Base-by-base conservation (phyloP, 345 rosid genomes). In the Populus tremula region DNA sequence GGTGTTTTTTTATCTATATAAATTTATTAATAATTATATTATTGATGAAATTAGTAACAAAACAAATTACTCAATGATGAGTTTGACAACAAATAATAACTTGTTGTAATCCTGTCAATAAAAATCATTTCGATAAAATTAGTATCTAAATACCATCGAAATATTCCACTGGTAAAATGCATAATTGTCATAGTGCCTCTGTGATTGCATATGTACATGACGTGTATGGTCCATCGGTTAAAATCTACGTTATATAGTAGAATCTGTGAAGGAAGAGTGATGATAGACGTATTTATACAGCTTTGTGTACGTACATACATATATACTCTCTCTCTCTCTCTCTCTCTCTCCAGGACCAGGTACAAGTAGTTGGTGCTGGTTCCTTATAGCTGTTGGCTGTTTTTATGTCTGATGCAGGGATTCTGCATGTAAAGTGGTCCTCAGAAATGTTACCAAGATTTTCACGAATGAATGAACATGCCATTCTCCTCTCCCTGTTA, bases 331-430 rank as follows among this genome's bases (percentile, higher is more conserved):
- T 4, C 35, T 33, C 35, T 33, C 35, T 4, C 5, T 33, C 35
- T 33, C 35, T 4, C 35, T 33, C 35, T 33, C 35, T 70, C 81
- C 35, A 79, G 85, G 87, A 86, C 86, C 86, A 84, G 83, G 76
- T 79, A 49, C 74, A 76, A 76, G 23, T 43, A 83, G 84, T 85
- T 85, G 88, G 80, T 80, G 88, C 73, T 87, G 80, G 70, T 76
- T 85, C 85, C 83, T 85, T 81, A 87, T 87, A 76, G 87, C 84
- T 77, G 87, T 81, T 83, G 87, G 84, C 85, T 87, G 78, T 81
- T 79, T 43, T 85, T 76, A 73, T 82, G 83, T 81, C 84, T 85
- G 82, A 66, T 77, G 81, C 27, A 27, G 27, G 27, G 27, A 27
- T 27, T 27, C 27, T 27, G 27, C 84, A 50, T n/a, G 41, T 67